A percentile compares a stretch with the other conserved stretches of the same genome.
Conservation (phyloP, 495 filamentous ascomycete genomes). For the Xylaria flabelliformis region DNA sequence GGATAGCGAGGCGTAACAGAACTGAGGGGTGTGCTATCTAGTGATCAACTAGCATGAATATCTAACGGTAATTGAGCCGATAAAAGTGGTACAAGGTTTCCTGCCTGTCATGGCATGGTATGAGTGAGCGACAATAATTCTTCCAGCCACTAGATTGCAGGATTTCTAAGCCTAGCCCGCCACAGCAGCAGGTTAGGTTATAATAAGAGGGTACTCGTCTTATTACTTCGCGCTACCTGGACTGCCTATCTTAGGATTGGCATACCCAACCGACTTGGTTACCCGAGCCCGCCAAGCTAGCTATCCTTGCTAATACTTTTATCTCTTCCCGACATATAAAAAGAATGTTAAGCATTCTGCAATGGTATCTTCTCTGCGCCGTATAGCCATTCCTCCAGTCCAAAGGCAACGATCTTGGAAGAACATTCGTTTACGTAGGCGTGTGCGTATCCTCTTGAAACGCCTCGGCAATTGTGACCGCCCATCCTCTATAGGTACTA, state of each 20-base stretch:
- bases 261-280: slow-evolving; percentile 3
- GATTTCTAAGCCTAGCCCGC: slow-evolving; percentile 21
- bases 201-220: slow-evolving; percentile 12
- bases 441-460: neutral
- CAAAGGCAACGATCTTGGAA: neutral
- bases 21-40: slow-evolving; percentile 14
- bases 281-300: neutral
- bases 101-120: slow-evolving; percentile 15
- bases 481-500: neutral
- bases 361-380: neutral
- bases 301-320: neutral
- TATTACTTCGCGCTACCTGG: slow-evolving; percentile 16
- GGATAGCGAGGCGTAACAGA: slow-evolving; percentile 23
- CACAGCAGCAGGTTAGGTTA: slow-evolving; percentile 4
- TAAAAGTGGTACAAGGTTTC: slow-evolving; percentile 32
- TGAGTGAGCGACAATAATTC: slow-evolving; percentile 34
- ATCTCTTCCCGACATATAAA: neutral
- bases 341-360: neutral
- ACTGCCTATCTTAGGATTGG: slow-evolving; percentile 15
- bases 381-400: neutral
- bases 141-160: slow-evolving; percentile 38
- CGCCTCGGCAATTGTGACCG: neutral
- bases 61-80: slow-evolving; percentile 23
- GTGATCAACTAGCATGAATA: slow-evolving; percentile 16
- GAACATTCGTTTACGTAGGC: neutral